Base-by-base conservation (phyloP, 2,329 filamentous ascomycete genomes). In the Periconia macrospinosa region DNA sequence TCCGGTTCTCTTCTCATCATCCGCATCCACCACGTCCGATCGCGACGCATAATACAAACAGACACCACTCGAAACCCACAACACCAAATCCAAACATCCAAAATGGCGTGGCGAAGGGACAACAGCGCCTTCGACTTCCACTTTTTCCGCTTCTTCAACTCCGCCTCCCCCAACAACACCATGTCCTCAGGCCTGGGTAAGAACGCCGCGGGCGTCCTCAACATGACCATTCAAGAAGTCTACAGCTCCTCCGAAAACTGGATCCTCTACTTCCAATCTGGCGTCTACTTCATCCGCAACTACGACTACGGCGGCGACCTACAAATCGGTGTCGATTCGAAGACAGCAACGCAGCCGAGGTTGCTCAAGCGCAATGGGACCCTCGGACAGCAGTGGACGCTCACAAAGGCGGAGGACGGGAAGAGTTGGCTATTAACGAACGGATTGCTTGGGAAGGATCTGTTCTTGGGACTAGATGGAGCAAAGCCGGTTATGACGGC, bases 251-350 rank as follows among this genome's bases (percentile, higher is more conserved):
- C 53, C 3, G 59, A 64, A 45, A 66, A 66, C 42, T 66, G 62
- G 61, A 59, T 64, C 30, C 30, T 66, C 13, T 64, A 56, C 43
- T 55, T 46, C 30, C 61, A 64, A 49, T 37, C 51, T 18, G 62
- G 59, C 2, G 55, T 59, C 3, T 66, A 57, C 45, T 66, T 64
- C 49, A 61, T 66, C 33, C 61, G 61, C 13, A 63, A 63, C 44
- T 64, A 57, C 30, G 59, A 66, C 49, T 61, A 52, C 50, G 43
- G 19, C 14, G 53, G 50, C 9, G 41, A 41, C 3, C 58, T 35
- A 11, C 62, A 66, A 45, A 43, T 66, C 10, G 61, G 59, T 2
- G 45, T 59, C 7, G 49, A 43, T 17, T 33, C 17, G 5, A 30
- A 47, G 11, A 43, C 37, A 17, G 17, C 41, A 18, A 27, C 47